Percentiles rank a stretch among this genome's conserved stretches.
These are phyloP conservation scores for Aspergillus sojae DNA, from an alignment of 2,329 filamentous ascomycete species.

Conservation along the genomic window DNA sequence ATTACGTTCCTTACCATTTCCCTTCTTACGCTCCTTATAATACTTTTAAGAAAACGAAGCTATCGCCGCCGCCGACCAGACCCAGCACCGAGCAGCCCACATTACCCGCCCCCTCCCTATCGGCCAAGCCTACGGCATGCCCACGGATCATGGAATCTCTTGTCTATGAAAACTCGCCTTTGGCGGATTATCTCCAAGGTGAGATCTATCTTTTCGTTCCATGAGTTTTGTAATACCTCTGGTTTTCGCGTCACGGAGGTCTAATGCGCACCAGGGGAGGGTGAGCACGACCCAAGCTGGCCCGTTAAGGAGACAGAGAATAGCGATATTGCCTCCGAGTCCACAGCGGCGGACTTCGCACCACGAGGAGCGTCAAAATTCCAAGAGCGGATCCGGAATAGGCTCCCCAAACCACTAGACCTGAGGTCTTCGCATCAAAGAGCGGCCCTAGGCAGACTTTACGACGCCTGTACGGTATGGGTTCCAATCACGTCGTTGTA, in stretches of 20 bases:
- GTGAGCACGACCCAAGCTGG: constrained; percentile 47
- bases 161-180: constrained; percentile 81
- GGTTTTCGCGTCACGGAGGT: not conserved
- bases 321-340: constrained; percentile 32
- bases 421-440: constrained; percentile 33
- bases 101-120: constrained; percentile 7
- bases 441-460: constrained; percentile 42
- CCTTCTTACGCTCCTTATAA: not conserved
- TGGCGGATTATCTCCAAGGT: constrained; percentile 91
- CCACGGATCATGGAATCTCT: constrained; percentile 75
- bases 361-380: constrained; percentile 54
- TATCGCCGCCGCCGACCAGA: not conserved
- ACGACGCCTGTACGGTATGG: constrained; percentile 52
- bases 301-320: constrained; percentile 34
- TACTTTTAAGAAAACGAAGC: not conserved
- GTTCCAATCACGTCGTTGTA: not conserved
- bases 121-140: constrained; percentile 33
- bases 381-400: constrained; percentile 52
- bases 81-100: not conserved
- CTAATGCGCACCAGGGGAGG: constrained; percentile 43
- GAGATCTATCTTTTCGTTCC: constrained; percentile 33
- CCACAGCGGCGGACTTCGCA: constrained; percentile 47
- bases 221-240: not conserved
- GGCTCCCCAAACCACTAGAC: constrained; percentile 52
- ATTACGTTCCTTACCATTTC: constrained; percentile 7